A percentile compares a stretch with the other conserved stretches of the same genome.
Evolutionary conservation across 176 grass and related monocot genomes (phyloP).

Genomic region (Stipa capillata): DNA sequence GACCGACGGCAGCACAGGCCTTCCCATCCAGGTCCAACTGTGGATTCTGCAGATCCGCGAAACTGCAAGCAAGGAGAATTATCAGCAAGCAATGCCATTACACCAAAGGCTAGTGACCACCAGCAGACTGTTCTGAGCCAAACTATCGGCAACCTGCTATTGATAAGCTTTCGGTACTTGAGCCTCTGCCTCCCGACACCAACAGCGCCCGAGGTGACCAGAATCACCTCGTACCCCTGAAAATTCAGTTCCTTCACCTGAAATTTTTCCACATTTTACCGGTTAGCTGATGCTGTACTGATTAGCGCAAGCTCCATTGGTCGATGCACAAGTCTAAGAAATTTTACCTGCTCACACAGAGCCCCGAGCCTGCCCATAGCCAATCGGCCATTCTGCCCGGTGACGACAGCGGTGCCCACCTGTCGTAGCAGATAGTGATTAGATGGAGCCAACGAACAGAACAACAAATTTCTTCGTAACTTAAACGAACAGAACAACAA

Average conservation of each 20-base stretch:
- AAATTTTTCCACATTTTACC: not conserved
- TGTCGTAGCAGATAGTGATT: conserved; percentile 4
- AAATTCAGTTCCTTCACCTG: conserved; percentile 83
- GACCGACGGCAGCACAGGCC: conserved; percentile 84
- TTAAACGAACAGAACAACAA: not conserved
- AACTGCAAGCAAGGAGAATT: conserved; percentile 32
- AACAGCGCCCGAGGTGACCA: conserved; percentile 94
- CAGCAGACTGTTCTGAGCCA: not conserved
- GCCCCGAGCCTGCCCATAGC: conserved; percentile 80
- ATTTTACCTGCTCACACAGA: conserved; percentile 79
- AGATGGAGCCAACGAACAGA: not conserved
- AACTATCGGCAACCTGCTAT: conserved; percentile 53
- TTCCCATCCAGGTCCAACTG: conserved; percentile 78
- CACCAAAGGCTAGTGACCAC: not conserved
- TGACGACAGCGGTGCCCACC: conserved; percentile 95
- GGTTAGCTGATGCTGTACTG: not conserved
- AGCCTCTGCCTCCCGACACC: conserved; percentile 86
- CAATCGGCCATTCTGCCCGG: conserved; percentile 75
- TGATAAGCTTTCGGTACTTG: conserved; percentile 68
- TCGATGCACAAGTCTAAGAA: not conserved
- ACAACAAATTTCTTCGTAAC: not conserved
- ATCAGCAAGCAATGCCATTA: not conserved
- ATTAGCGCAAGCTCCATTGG: not conserved
- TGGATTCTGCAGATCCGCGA: conserved; percentile 89
- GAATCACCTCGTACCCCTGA: conserved; percentile 83